Conservation (phyloP, 2,329 filamentous ascomycete species). For the Cylindrodendrum hubeiense region DNA sequence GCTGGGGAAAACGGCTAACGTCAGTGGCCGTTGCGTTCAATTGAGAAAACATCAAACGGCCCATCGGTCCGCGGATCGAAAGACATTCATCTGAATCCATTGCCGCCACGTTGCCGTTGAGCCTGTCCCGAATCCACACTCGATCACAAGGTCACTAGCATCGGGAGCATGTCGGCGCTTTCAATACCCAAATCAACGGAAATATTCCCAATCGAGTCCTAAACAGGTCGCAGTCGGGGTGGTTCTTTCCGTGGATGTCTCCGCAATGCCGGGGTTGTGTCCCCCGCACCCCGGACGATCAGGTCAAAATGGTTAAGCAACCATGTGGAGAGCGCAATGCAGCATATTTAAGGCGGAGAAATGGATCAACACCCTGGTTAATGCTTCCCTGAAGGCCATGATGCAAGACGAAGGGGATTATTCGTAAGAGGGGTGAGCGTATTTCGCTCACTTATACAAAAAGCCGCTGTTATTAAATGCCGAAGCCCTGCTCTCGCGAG, state of each 20-base stretch:
- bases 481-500: too few species aligned
- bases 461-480: not conserved
- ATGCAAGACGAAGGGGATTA: not conserved
- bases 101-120: not conserved
- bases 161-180: not conserved
- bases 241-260: not conserved
- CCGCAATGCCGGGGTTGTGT: not conserved
- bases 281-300: conserved; percentile 7
- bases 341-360: not conserved
- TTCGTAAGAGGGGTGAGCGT: not conserved
- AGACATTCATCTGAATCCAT: not conserved
- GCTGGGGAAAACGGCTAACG: too few species aligned
- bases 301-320: not conserved
- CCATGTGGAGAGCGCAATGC: not conserved
- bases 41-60: too few species aligned
- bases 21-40: too few species aligned
- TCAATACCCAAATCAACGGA: not conserved
- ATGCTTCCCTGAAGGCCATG: not conserved
- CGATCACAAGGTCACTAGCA: not conserved
- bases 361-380: not conserved
- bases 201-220: not conserved
- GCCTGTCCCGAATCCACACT: not conserved
- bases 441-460: not conserved
- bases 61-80: too few species aligned
- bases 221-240: not conserved